Conservation (phyloP, 306 rosid genomes). For the Pachyrhizus erosus region DNA sequence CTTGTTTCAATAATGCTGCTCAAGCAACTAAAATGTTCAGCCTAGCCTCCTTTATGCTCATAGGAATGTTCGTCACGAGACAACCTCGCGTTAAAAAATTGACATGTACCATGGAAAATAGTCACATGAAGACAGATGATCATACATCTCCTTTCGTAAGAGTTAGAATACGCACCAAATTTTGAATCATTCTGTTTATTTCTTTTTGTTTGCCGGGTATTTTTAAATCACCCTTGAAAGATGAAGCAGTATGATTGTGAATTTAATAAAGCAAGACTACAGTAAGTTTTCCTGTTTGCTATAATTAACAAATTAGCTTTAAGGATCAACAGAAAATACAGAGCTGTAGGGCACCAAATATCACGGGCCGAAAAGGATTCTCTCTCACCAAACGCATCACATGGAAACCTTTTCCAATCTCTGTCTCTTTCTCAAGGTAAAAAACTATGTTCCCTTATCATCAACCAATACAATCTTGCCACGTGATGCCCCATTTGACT, state of each 20-base stretch:
- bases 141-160: neutral
- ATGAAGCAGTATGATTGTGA: conserved; percentile 18
- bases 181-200: neutral
- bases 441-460: conserved; percentile 49
- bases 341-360: conserved; percentile 54
- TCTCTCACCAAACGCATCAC: conserved; percentile 56
- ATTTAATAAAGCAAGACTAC: conserved; percentile 9
- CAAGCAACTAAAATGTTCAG: neutral
- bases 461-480: conserved; percentile 52
- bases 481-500: conserved; percentile 44
- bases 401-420: conserved; percentile 51
- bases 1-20: neutral
- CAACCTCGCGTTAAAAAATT: neutral
- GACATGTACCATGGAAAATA: neutral
- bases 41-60: conserved; percentile 11
- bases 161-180: neutral
- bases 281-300: conserved; percentile 26
- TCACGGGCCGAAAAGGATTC: conserved; percentile 55
- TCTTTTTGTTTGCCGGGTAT: neutral
- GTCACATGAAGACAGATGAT: neutral
- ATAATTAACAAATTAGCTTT: conserved; percentile 34
- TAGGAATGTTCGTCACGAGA: conserved; percentile 28
- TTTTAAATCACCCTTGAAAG: conserved; percentile 9
- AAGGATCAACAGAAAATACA: conserved; percentile 49
- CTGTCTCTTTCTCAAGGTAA: conserved; percentile 56